Percentiles rank a stretch among this genome's conserved stretches.
These are phyloP conservation scores for Sclerotinia sclerotiorum DNA, from an alignment of 2,329 filamentous ascomycete genomes.

Conservation along the genomic window DNA sequence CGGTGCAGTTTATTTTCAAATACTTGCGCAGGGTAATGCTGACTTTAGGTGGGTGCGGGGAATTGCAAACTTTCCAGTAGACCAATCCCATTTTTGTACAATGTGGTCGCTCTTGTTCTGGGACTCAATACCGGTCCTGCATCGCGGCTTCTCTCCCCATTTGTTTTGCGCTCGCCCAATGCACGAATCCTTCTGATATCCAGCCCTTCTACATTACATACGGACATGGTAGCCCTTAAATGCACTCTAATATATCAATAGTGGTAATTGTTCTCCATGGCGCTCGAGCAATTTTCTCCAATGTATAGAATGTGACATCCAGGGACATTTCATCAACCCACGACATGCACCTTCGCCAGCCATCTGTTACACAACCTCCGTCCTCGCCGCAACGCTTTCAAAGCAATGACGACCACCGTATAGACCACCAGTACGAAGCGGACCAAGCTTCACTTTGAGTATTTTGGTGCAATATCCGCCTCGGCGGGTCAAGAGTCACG, in stretches of 20 bases:
- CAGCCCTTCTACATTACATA: too few species aligned
- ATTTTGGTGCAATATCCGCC: neutral
- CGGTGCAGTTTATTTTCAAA: neutral
- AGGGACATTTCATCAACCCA: neutral
- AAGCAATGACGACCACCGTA: neutral
- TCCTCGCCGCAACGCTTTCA: neutral
- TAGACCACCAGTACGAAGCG: neutral
- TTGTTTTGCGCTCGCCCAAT: neutral
- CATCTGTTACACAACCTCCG: neutral
- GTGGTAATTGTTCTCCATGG: too few species aligned
- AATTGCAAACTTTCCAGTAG: neutral
- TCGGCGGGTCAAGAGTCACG: neutral
- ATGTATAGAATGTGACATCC: neutral
- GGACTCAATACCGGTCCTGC: neutral
- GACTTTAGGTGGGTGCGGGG: neutral
- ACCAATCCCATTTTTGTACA: neutral
- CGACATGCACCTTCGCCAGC: neutral
- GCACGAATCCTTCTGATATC: neutral
- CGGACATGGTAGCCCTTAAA: neutral
- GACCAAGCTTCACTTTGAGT: neutral
- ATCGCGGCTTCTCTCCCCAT: neutral
- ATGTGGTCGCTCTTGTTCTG: neutral
- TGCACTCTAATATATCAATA: too few species aligned
- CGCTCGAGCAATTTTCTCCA: neutral
- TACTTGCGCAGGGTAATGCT: neutral